Conservation (phyloP, 495 filamentous ascomycete species). For the Aspergillus kassunensis region DNA sequence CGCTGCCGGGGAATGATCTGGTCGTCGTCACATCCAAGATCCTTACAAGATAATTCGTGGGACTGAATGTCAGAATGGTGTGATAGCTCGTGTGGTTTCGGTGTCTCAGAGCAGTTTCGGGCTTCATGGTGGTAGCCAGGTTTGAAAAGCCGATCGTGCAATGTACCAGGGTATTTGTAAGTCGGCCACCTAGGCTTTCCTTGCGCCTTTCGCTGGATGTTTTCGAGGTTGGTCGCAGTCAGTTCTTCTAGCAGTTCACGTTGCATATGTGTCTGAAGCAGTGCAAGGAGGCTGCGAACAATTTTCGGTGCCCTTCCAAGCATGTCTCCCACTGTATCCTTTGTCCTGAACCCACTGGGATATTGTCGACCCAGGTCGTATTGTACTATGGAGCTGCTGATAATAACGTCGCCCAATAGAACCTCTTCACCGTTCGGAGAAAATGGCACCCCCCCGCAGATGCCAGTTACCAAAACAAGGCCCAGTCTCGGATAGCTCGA, state of each 20-base stretch:
- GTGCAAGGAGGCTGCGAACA: constrained; percentile 22
- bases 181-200: not conserved
- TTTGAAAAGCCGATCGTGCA: constrained; percentile 13
- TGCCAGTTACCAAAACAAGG: constrained; percentile 21
- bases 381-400: constrained; percentile 33
- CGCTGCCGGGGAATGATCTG: constrained; percentile 2
- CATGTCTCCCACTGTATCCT: constrained; percentile 20
- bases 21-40: constrained; percentile 1
- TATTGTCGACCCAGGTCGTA: constrained; percentile 32
- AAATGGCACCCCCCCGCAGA: constrained; percentile 25
- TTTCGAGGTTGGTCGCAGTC: not conserved
- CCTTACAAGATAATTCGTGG: constrained; percentile 4
- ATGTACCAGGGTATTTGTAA: constrained; percentile 4
- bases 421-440: constrained; percentile 12
- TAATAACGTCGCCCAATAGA: constrained; percentile 41
- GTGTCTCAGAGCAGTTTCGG: not conserved
- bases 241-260: not conserved
- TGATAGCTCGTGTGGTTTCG: not conserved
- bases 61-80: not conserved
- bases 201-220: not conserved
- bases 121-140: constrained; percentile 19
- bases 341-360: constrained; percentile 16
- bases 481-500: constrained; percentile 21
- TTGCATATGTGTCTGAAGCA: not conserved
- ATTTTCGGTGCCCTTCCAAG: constrained; percentile 21